Evolutionary conservation across 257 asterid genomes (phyloP).

Genomic region (Fraxinus anomala): DNA sequence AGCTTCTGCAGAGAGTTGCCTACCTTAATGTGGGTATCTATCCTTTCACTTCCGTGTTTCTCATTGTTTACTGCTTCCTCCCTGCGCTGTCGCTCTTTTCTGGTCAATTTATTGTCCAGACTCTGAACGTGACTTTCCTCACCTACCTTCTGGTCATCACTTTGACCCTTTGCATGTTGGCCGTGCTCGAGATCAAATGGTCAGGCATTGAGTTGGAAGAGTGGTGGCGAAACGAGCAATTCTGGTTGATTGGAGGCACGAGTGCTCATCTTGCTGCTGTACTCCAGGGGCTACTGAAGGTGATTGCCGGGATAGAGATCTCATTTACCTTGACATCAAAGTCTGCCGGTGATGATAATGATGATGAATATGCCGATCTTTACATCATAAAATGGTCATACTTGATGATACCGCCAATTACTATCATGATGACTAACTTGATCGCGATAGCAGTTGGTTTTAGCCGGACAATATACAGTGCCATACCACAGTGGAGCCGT

Average conservation of each 20-base stretch:
- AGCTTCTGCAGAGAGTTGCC: slow-evolving; percentile 19
- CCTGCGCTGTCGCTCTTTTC: slow-evolving; percentile 22
- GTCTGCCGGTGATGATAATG: slow-evolving; percentile 21
- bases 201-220: slow-evolving; percentile 24
- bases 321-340: slow-evolving; percentile 22
- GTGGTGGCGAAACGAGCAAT: slow-evolving; percentile 25
- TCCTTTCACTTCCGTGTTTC: slow-evolving; percentile 20
- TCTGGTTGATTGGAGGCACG: slow-evolving; percentile 27
- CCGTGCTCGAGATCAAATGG: slow-evolving; percentile 26
- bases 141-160: slow-evolving; percentile 16
- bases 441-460: slow-evolving; percentile 25
- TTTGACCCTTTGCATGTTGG: slow-evolving; percentile 19
- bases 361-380: slow-evolving; percentile 18
- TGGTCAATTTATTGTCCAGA: slow-evolving; percentile 23
- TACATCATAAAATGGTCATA: slow-evolving; percentile 21
- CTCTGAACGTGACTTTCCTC: slow-evolving; percentile 15
- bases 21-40: slow-evolving; percentile 24
- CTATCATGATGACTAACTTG: slow-evolving; percentile 22
- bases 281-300: slow-evolving; percentile 22
- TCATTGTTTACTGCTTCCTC: slow-evolving; percentile 23
- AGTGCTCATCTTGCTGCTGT: slow-evolving; percentile 28
- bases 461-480: slow-evolving; percentile 24
- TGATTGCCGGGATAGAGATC: slow-evolving; percentile 25
- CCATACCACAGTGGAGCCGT: slow-evolving; percentile 27
- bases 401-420: slow-evolving; percentile 26